Conservation (phyloP, 331 rosid species). For the Cydonia oblonga region DNA sequence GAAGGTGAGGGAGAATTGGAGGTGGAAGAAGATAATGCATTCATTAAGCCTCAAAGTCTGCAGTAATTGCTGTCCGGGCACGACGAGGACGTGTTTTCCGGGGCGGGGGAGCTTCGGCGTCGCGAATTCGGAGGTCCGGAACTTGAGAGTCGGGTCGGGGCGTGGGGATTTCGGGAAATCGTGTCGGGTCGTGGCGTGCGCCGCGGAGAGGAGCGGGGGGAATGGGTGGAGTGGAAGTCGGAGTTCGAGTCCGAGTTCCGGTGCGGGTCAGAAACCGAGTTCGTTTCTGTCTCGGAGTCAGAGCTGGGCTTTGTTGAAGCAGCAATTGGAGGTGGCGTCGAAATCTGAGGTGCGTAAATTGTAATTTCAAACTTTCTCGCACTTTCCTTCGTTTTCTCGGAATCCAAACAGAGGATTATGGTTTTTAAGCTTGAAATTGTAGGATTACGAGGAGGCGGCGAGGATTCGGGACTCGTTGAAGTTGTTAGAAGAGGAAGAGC, state of each 20-base stretch:
- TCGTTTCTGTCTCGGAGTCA: conserved; percentile 58
- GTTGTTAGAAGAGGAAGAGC: conserved; percentile 70
- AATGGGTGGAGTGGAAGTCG: conserved; percentile 26
- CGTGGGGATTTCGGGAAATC: conserved; percentile 9
- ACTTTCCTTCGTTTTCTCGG: not conserved
- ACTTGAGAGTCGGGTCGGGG: conserved; percentile 7
- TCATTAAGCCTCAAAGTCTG: conserved; percentile 32
- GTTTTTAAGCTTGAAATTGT: not conserved
- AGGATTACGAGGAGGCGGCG: conserved; percentile 96
- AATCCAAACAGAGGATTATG: not conserved
- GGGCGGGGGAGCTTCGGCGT: conserved; percentile 15
- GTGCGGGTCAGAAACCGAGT: conserved; percentile 17
- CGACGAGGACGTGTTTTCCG: conserved; percentile 14
- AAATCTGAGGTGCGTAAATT: conserved; percentile 58
- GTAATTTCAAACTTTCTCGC: not conserved
- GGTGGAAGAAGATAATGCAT: conserved; percentile 29
- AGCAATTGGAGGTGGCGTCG: conserved; percentile 80
- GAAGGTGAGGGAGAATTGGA: not conserved
- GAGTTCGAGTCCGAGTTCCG: conserved; percentile 27
- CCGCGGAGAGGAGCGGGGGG: conserved; percentile 30
- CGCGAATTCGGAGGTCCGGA: conserved; percentile 10
- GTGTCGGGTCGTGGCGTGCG: conserved; percentile 33
- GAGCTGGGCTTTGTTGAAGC: conserved; percentile 71
- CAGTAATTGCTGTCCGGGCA: conserved; percentile 17
- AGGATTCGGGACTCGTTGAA: conserved; percentile 76